Conservation (phyloP, 495 filamentous ascomycete genomes). For the Glarea lozoyensis region DNA sequence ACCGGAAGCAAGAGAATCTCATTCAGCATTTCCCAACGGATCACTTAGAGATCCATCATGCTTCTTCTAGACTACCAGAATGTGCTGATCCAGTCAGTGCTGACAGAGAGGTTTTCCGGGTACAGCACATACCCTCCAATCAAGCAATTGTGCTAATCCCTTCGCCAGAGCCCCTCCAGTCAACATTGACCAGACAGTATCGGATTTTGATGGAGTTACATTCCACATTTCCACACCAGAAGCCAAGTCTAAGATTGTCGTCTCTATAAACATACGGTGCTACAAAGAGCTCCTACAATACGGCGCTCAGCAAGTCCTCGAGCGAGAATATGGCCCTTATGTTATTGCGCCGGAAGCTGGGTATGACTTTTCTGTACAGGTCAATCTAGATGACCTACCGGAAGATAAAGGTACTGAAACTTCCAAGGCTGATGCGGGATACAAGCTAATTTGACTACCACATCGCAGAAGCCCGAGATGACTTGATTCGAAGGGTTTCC, state of each 20-base stretch:
- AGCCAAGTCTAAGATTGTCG: constrained; percentile 80
- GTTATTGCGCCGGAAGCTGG: constrained; percentile 80
- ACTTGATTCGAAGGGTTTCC: constrained; percentile 74
- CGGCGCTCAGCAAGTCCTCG: constrained; percentile 82
- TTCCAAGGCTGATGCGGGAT: constrained; percentile 3
- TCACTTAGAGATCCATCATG: constrained; percentile 41
- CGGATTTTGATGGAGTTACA: constrained; percentile 94
- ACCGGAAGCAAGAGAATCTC: too few relatives aligned
- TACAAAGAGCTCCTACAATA: constrained; percentile 86
- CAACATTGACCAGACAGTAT: constrained; percentile 93
- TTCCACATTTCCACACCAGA: constrained; percentile 97
- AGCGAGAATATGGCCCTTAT: constrained; percentile 88
- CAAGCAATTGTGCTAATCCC: constrained; percentile 8
- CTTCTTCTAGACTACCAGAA: constrained; percentile 99
- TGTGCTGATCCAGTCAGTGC: constrained; percentile 88
- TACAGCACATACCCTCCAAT: constrained; percentile 29
- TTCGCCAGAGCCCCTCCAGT: constrained; percentile 62
- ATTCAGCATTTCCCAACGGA: not conserved
- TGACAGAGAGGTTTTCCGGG: constrained; percentile 92
- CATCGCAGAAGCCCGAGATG: constrained; percentile 61
- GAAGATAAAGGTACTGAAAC: constrained; percentile 59
- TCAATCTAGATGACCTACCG: constrained; percentile 84
- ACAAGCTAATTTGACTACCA: not conserved
- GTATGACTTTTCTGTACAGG: constrained; percentile 86
- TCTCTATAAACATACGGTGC: constrained; percentile 91